Conservation (phyloP, 352 stramenopile genomes). For the Globisporangium acanthophoron region DNA sequence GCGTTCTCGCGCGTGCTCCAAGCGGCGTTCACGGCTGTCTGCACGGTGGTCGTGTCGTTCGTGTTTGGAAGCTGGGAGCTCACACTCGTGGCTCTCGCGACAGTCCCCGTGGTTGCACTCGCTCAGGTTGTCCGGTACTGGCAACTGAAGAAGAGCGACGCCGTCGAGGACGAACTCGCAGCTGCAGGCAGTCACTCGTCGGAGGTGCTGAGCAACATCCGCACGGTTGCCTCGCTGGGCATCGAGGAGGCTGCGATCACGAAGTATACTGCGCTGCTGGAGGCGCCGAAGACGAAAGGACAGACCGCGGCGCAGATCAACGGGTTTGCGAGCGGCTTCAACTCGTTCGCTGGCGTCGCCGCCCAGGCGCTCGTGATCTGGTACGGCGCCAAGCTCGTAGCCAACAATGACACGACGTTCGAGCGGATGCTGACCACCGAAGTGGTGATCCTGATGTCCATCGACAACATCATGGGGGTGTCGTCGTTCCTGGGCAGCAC, state of each 20-base stretch:
- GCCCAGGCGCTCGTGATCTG: slow-evolving; percentile 51
- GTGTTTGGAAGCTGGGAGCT: slow-evolving; percentile 10
- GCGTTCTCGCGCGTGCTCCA: slow-evolving; percentile 36
- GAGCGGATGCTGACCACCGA: slow-evolving; percentile 32
- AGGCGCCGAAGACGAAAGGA: slow-evolving; percentile 15
- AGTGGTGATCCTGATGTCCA: slow-evolving; percentile 45
- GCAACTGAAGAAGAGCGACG: slow-evolving; percentile 13
- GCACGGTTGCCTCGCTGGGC: slow-evolving; percentile 30
- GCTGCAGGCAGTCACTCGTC: slow-evolving; percentile 31
- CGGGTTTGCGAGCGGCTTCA: slow-evolving; percentile 54
- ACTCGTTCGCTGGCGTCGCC: slow-evolving; percentile 37
- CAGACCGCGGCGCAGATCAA: slow-evolving; percentile 23
- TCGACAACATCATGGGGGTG: slow-evolving; percentile 20
- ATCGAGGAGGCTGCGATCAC: slow-evolving; percentile 22
- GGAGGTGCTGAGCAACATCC: slow-evolving; percentile 40
- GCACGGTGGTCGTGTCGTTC: slow-evolving; percentile 10
- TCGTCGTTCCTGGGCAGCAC: slow-evolving; percentile 21
- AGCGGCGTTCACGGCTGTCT: slow-evolving; percentile 29
- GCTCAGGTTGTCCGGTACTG: slow-evolving; percentile 21
- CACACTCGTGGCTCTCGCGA: slow-evolving; percentile 11
- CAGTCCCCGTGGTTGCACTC: slow-evolving; percentile 11
- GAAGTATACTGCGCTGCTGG: slow-evolving; percentile 24
- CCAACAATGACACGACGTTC: slow-evolving; percentile 29
- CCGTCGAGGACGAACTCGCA: slow-evolving; percentile 19
- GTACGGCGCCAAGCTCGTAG: slow-evolving; percentile 43